Evolutionary conservation across 202 grass and related monocot species (phyloP).

Genomic region (Carex sylvatica): DNA sequence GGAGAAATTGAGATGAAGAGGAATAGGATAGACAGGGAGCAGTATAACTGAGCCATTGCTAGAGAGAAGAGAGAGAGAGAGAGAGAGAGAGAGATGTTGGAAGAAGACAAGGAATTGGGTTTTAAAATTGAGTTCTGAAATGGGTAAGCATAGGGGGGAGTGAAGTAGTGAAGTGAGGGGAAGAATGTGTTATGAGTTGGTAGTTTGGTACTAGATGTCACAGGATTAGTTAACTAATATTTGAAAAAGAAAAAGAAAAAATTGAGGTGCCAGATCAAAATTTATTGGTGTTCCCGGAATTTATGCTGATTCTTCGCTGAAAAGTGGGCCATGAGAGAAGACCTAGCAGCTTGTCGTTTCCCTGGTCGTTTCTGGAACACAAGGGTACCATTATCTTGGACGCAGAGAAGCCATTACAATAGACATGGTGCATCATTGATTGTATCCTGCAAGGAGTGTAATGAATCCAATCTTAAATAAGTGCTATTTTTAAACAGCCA

Average conservation of each 20-base stretch:
- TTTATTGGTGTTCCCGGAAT: not conserved
- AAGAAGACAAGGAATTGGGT: slow-evolving; percentile 21
- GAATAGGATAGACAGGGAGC: not conserved
- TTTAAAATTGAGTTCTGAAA: slow-evolving; percentile 24
- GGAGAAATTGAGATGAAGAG: not conserved
- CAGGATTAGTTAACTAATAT: slow-evolving; percentile 7
- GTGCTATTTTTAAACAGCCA: not conserved
- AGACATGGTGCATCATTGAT: not conserved
- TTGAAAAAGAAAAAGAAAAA: not conserved
- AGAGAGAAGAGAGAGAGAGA: not conserved
- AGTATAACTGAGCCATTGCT: not conserved
- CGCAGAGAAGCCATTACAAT: not conserved
- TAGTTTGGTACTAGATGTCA: not conserved
- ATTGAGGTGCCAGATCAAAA: not conserved
- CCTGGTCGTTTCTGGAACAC: not conserved
- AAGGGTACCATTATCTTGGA: not conserved
- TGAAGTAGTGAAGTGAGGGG: slow-evolving; percentile 7
- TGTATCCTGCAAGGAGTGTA: not conserved
- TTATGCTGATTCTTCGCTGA: not conserved
- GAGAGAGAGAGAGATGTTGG: not conserved
- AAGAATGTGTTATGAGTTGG: not conserved
- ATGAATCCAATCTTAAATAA: not conserved
- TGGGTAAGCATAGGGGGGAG: not conserved
- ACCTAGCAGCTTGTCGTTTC: not conserved
- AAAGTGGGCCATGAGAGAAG: not conserved